Evolutionary conservation across 208 protist species (phyloP).

Genomic region (Wallacemonas collosoma): DNA sequence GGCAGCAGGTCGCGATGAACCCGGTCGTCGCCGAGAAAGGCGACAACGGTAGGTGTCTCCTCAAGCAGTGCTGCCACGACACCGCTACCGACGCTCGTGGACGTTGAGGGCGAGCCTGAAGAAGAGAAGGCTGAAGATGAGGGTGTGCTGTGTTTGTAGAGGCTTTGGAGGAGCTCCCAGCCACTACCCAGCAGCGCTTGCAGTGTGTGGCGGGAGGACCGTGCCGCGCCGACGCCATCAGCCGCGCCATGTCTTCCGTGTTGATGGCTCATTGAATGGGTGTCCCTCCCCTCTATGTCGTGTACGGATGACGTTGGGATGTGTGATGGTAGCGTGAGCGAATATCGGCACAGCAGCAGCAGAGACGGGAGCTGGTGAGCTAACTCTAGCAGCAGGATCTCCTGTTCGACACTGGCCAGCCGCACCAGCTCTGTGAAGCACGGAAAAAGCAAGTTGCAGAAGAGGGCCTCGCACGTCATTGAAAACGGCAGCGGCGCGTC

Average conservation of each 20-base stretch:
- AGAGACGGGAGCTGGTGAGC: conserved; percentile 65
- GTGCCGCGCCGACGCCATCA: neutral
- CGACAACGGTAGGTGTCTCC: conserved; percentile 36
- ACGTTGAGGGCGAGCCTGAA: neutral
- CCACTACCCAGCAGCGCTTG: conserved; percentile 50
- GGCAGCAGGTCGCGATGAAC: conserved; percentile 67
- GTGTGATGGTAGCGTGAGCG: conserved; percentile 32
- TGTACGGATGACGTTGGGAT: neutral
- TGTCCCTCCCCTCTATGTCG: neutral
- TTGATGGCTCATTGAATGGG: neutral
- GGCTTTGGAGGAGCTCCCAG: conserved; percentile 62
- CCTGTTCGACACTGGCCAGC: conserved; percentile 14
- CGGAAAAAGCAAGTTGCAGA: conserved; percentile 64
- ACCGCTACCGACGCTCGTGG: conserved; percentile 4
- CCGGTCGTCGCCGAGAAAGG: conserved; percentile 72
- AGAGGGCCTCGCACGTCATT: conserved; percentile 39
- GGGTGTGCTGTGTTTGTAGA: conserved; percentile 39
- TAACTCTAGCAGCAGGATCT: conserved; percentile 54
- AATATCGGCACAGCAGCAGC: conserved; percentile 44
- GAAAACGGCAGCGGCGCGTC: conserved; percentile 11
- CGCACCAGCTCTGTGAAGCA: conserved; percentile 37
- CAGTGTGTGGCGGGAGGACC: conserved; percentile 28
- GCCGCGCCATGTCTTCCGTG: neutral
- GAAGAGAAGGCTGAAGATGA: neutral
- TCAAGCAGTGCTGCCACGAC: conserved; percentile 49